Percentiles rank a stretch among this genome's conserved stretches.
Evolutionary conservation across 2,329 filamentous ascomycete genomes (phyloP).

Genomic region (Calonectria hongkongensis): DNA sequence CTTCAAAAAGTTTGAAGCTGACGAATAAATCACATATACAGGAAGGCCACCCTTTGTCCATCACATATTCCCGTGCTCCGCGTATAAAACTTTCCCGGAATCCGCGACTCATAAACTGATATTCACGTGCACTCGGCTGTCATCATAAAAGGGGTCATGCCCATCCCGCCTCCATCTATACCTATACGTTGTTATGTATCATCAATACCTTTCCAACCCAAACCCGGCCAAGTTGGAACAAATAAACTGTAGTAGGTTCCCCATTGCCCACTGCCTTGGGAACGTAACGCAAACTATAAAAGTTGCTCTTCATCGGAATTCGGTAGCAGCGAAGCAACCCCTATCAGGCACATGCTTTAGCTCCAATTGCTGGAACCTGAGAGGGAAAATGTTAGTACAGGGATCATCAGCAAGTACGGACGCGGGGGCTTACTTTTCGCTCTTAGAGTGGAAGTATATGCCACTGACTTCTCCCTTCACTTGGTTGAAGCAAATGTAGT

Average conservation of each 20-base stretch:
- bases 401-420: background rate
- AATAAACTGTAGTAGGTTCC: conserved; percentile 34
- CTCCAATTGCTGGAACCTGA: conserved; percentile 93
- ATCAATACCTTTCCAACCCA: conserved; percentile 42
- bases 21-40: conserved; percentile 54
- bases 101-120: conserved; percentile 43
- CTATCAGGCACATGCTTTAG: conserved; percentile 90
- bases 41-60: conserved; percentile 47
- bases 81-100: conserved; percentile 44
- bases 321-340: conserved; percentile 89
- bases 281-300: conserved; percentile 10
- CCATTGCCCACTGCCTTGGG: conserved; percentile 25
- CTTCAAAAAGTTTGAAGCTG: conserved; percentile 72
- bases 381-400: conserved; percentile 25
- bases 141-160: conserved; percentile 48
- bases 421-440: conserved; percentile 85
- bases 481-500: conserved; percentile 99
- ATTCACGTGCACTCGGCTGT: conserved; percentile 42
- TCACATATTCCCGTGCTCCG: conserved; percentile 51
- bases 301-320: conserved; percentile 75
- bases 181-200: conserved; percentile 38
- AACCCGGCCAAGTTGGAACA: conserved; percentile 38
- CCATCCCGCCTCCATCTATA: conserved; percentile 52
- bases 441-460: conserved; percentile 98
- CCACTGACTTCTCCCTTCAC: conserved; percentile 89